A percentile compares a stretch with the other conserved stretches of the same genome.
phyloP scores from a whole-genome alignment of 257 asterid genomes.

The Orobanche coerulescens region DNA sequence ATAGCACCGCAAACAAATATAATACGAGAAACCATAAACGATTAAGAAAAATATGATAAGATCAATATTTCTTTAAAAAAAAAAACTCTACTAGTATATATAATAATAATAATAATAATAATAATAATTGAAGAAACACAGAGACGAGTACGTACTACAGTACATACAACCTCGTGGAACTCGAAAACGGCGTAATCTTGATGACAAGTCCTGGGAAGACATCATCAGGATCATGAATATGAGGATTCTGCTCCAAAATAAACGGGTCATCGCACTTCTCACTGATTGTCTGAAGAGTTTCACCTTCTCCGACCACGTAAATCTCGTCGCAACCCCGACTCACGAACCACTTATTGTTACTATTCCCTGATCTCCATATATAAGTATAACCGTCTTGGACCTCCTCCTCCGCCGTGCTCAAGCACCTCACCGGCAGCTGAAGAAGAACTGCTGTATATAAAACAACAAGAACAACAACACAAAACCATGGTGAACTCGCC shows the following conservation, averaged over 20 bases:
- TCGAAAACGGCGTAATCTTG: conserved; percentile 17
- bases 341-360: not conserved
- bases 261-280: conserved; percentile 33
- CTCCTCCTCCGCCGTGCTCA: not conserved
- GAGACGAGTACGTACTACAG: no score
- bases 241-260: conserved; percentile 29
- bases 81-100: no score
- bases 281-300: conserved; percentile 30
- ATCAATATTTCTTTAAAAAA: no score
- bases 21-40: no score
- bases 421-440: not conserved
- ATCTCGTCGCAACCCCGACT: conserved; percentile 24
- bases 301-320: conserved; percentile 30
- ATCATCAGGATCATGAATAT: conserved; percentile 31
- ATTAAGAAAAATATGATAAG: no score
- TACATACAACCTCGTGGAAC: conserved; percentile 16
- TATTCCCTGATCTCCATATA: no score
- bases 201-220: conserved; percentile 32
- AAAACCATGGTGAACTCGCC: not conserved
- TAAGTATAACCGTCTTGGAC: no score
- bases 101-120: no score
- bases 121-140: no score
- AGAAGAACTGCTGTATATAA: not conserved
- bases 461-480: not conserved
- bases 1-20: no score